Evolutionary conservation across 139 green algal species (phyloP).

Genomic region (Chlorella sp.): DNA sequence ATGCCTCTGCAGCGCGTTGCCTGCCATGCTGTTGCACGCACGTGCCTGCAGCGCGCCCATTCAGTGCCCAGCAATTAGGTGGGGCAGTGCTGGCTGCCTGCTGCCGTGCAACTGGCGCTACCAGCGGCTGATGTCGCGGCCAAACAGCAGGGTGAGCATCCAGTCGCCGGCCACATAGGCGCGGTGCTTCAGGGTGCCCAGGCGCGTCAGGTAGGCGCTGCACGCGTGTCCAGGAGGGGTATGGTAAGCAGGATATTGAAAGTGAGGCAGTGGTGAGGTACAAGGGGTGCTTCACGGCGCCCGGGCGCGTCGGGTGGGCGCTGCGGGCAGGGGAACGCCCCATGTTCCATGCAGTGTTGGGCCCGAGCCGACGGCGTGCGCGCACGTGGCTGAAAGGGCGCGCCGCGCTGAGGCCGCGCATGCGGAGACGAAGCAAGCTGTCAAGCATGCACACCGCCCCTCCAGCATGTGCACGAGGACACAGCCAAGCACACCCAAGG

Average conservation of each 20-base stretch:
- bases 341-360: too few relatives aligned
- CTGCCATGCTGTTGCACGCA: too few relatives aligned
- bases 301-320: background rate
- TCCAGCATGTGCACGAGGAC: background rate
- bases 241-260: background rate
- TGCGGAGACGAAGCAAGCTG: too few relatives aligned
- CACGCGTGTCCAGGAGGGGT: background rate
- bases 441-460: too few relatives aligned
- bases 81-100: too few relatives aligned
- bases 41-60: too few relatives aligned
- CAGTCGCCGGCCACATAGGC: constrained; percentile 46
- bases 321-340: background rate
- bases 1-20: too few relatives aligned
- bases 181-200: constrained; percentile 58
- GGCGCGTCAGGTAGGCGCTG: constrained; percentile 79
- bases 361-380: too few relatives aligned
- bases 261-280: too few relatives aligned
- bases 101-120: background rate
- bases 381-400: too few relatives aligned
- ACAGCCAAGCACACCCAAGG: background rate
- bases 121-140: constrained; percentile 28
- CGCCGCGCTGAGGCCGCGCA: too few relatives aligned
- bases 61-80: too few relatives aligned
- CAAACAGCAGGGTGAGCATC: constrained; percentile 64
- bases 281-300: background rate